Conservation (phyloP, 2,329 filamentous ascomycete species). For the Alternaria burnsii region DNA sequence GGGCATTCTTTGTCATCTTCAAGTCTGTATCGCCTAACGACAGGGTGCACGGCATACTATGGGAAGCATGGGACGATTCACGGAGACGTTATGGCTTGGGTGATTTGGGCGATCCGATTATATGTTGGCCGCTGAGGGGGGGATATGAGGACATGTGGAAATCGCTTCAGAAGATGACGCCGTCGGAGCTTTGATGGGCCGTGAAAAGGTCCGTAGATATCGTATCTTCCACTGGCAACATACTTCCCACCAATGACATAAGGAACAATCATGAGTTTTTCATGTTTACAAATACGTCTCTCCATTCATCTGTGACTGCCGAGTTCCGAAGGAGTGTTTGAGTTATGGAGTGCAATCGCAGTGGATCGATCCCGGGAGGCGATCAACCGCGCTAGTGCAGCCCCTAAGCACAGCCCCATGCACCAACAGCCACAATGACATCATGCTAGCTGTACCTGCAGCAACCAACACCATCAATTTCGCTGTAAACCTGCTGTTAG, state of each 20-base stretch:
- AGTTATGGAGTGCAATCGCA: not conserved
- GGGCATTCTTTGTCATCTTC: not conserved
- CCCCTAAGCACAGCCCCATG: not conserved
- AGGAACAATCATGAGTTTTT: not conserved
- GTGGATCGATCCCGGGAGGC: conserved; percentile 10
- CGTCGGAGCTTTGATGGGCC: not conserved
- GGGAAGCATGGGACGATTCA: not conserved
- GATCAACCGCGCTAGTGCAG: not conserved
- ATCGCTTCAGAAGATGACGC: not conserved
- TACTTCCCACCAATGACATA: not conserved
- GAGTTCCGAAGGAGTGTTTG: conserved; percentile 1
- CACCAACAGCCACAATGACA: conserved; percentile 11
- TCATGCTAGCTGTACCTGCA: conserved; percentile 19
- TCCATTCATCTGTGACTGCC: not conserved
- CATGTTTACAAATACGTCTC: not conserved
- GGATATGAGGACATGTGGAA: not conserved
- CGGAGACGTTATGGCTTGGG: not conserved
- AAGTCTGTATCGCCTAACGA: not conserved
- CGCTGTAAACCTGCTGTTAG: conserved; percentile 19
- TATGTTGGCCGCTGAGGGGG: not conserved
- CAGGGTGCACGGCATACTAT: not conserved
- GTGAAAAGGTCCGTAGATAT: not conserved
- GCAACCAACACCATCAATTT: conserved; percentile 10
- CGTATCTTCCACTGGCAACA: not conserved
- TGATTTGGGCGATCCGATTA: not conserved